Evolutionary conservation across 2,329 filamentous ascomycete species (phyloP), one percentile per base, ranked within the genome.

Genomic region (Colletotrichum lupini): DNA sequence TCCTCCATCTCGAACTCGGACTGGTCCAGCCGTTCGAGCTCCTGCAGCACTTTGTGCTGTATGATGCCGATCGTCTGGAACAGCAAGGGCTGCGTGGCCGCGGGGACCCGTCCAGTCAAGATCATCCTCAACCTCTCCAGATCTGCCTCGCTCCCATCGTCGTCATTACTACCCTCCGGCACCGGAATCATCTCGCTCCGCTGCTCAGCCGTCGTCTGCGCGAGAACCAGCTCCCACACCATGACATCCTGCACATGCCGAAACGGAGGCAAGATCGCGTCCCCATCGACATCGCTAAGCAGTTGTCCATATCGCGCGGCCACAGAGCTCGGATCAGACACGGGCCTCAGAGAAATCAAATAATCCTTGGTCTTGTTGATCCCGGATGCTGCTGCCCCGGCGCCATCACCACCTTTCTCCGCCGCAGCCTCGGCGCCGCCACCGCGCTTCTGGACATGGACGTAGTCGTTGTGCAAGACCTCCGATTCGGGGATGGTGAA

Each of bases 391-490:
- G 42, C 42, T 11, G 42, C 42, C 42, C 42, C 42, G 42, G 42
- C 42, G 42, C 57, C 22, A 24, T 81, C 83, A 1, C 60, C 52
- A 5, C 57, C 42, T 0, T n/a, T 37, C 14, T 78, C 75, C 9
- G 78, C 76, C 1, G 77, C 75, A 1, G 76, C 74, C 14, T 66
- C 68, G 5, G 78, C 42, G 42, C 42, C 76, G 2, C 80, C 79
- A 2, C 80, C 79, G 35, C 84, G 83, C 77, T 87, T 89, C 67
- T 87, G 85, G 11, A 91, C 82, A 77, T 91, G 89, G 1, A 89
- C 80, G 77, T 91, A 91, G 79, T 91, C 89, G 76, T 91, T 91
- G 78, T 91, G 89, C 68, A 91, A 81, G 5, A 77, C 79, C 0
- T 81, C 79, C 0, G 84, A 84, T 66, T 85, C 82, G 1, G 87